Evolutionary conservation across 768 basidiomycete species (phyloP).

Genomic region (Candolleomyces eurysporus): DNA sequence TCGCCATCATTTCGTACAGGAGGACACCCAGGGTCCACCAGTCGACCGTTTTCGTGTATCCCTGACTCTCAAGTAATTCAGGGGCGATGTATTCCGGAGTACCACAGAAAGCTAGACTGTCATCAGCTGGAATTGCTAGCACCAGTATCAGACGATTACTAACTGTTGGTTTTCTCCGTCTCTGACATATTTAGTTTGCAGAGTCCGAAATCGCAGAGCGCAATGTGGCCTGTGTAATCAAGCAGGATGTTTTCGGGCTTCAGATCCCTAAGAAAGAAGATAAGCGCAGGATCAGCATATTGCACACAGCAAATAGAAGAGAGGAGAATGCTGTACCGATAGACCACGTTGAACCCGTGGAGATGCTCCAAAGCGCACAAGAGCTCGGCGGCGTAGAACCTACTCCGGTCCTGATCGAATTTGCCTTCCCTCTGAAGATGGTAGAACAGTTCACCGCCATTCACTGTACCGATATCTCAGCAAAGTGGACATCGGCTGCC

Average conservation of each 20-base stretch:
- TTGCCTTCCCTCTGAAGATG: constrained; percentile 95
- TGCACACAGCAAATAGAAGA: neutral
- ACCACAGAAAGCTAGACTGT: constrained; percentile 82
- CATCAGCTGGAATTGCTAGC: neutral
- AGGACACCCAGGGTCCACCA: constrained; percentile 99
- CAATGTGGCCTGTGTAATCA: constrained; percentile 97
- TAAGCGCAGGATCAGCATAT: neutral
- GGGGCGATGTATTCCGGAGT: constrained; percentile 99
- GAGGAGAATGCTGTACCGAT: constrained; percentile 58
- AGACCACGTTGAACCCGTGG: constrained; percentile 97
- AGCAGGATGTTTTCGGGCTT: constrained; percentile 98
- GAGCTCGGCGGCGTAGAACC: constrained; percentile 98
- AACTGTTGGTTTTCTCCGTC: constrained; percentile 95
- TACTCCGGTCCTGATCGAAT: constrained; percentile 89
- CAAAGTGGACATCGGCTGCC: neutral
- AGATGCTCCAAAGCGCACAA: constrained; percentile 93
- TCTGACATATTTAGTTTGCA: constrained; percentile 98
- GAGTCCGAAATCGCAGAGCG: constrained; percentile 95
- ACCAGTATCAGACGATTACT: constrained; percentile 18
- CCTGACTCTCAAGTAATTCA: constrained; percentile 92
- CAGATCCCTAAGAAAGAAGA: constrained; percentile 59
- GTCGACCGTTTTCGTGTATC: constrained; percentile 97
- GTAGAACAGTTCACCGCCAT: constrained; percentile 97
- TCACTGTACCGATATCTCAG: constrained; percentile 51
- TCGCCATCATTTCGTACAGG: constrained; percentile 95